A percentile compares a stretch with the other conserved stretches of the same genome.
These are phyloP conservation scores for Fraxinus greggii DNA, from an alignment of 305 asterid genomes.

Conservation along the genomic window DNA sequence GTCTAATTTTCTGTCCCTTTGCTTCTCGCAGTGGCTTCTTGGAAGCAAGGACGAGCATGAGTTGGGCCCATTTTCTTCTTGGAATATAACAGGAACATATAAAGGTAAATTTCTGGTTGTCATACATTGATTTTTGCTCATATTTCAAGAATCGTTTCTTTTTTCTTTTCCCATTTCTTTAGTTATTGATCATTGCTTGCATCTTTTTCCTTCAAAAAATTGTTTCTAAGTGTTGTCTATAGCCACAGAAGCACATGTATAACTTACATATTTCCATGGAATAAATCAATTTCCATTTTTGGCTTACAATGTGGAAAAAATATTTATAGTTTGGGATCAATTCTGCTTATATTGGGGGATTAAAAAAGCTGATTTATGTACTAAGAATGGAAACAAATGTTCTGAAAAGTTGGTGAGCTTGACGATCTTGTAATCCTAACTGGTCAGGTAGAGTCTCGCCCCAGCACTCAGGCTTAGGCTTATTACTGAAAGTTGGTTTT, in stretches of 20 bases:
- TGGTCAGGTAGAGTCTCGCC: neutral
- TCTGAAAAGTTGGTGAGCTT: neutral
- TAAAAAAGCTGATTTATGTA: neutral
- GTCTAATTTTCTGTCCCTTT: neutral
- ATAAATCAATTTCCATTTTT: neutral
- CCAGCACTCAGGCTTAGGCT: neutral
- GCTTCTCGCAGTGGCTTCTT: slow-evolving; percentile 72
- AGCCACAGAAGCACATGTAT: neutral
- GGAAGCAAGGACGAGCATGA: slow-evolving; percentile 74
- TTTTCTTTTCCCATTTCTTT: neutral
- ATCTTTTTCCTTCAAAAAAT: neutral
- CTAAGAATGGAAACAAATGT: neutral
- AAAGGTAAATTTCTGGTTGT: slow-evolving; percentile 56
- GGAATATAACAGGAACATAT: slow-evolving; percentile 97
- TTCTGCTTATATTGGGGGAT: neutral
- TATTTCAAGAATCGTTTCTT: slow-evolving; percentile 10
- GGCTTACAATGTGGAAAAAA: neutral
- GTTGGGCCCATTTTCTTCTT: slow-evolving; percentile 81
- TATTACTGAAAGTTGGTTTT: neutral
- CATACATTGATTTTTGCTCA: neutral
- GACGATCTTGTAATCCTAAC: neutral
- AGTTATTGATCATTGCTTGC: neutral
- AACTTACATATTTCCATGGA: neutral
- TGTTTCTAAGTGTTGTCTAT: neutral
- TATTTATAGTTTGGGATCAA: neutral